phyloP scores from a whole-genome alignment of 768 basidiomycete genomes.

The Peribolospora kevripleyi region DNA sequence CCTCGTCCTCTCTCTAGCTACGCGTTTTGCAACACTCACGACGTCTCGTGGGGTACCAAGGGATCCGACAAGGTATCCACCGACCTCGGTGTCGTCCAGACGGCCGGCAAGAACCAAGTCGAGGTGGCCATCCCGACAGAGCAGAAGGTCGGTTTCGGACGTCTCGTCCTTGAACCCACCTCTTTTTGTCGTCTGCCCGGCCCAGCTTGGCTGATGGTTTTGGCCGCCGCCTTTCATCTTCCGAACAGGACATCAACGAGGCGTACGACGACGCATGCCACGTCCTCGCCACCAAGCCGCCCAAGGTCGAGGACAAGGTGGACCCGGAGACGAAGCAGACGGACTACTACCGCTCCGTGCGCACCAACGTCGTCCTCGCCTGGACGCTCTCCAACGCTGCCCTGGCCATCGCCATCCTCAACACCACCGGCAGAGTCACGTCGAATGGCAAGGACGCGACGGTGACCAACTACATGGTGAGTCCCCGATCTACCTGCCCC shows the following conservation, averaged over 20 bases:
- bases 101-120: constrained; percentile 37
- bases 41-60: constrained; percentile 39
- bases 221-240: neutral
- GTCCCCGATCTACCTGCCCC: no score
- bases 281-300: constrained; percentile 50
- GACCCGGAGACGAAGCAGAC: constrained; percentile 44
- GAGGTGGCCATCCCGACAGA: constrained; percentile 65
- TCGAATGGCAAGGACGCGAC: no score
- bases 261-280: constrained; percentile 79
- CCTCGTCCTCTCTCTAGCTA: no score
- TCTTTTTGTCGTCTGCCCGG: neutral
- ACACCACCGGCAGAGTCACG: neutral
- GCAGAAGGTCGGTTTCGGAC: constrained; percentile 30
- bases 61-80: constrained; percentile 67
- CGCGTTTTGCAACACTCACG: neutral
- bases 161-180: neutral
- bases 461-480: no score
- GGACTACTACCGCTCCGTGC: constrained; percentile 67
- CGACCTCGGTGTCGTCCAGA: constrained; percentile 60
- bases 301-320: constrained; percentile 39
- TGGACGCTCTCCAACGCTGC: constrained; percentile 59
- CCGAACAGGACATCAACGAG: constrained; percentile 31
- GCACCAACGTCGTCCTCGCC: constrained; percentile 72
- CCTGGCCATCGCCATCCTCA: constrained; percentile 12
- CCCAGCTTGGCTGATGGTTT: neutral